phyloP scores from a whole-genome alignment of 768 basidiomycete genomes.

The Calocera cornea region DNA sequence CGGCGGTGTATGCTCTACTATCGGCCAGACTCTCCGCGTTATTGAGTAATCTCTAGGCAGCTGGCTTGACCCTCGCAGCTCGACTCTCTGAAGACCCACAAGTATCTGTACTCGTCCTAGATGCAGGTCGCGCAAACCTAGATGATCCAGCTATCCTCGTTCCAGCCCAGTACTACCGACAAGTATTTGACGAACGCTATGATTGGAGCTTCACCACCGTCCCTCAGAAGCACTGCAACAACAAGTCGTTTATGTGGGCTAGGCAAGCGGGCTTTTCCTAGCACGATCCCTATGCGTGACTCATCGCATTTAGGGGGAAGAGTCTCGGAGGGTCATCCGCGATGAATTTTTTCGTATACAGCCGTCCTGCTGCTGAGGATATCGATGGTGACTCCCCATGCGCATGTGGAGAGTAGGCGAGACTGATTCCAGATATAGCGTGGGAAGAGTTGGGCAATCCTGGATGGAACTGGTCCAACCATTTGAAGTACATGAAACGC shows the following conservation, averaged over 20 bases:
- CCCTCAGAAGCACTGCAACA: background rate
- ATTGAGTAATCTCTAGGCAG: conserved; percentile 7
- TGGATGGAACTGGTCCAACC: conserved; percentile 42
- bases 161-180: background rate
- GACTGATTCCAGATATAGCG: background rate
- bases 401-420: no score
- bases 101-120: conserved; percentile 30
- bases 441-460: conserved; percentile 40
- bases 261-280: background rate
- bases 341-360: background rate
- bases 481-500: conserved; percentile 28
- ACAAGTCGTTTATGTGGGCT: background rate
- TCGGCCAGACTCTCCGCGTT: background rate
- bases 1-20: conserved; percentile 1
- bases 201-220: background rate
- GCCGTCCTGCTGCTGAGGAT: background rate
- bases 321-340: background rate
- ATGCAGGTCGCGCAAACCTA: conserved; percentile 23
- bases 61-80: conserved; percentile 32
- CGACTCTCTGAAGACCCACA: conserved; percentile 31
- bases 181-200: background rate
- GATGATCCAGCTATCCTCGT: background rate
- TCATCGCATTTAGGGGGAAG: background rate
- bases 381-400: background rate
- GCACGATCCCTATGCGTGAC: no score